Evolutionary conservation across 306 rosid species (phyloP), one percentile per base, ranked within the genome.

Genomic region (Cicer bijugum): DNA sequence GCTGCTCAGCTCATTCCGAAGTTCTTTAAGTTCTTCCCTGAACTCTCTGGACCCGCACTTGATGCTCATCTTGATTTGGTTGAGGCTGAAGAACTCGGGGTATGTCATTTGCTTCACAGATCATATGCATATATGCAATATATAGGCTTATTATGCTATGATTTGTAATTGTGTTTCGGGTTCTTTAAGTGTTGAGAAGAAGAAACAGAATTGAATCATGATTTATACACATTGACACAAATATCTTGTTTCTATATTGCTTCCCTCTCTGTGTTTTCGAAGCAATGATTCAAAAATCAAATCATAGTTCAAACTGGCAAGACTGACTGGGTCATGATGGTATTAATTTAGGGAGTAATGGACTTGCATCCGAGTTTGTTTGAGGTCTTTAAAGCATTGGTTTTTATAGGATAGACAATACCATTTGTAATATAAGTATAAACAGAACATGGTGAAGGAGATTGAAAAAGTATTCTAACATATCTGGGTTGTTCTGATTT

Each of bases 1-100:
- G 92, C 99, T 8, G 97, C 97, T 2, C 99, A 94, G 85, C 90
- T 94, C 63, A 94, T 94, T 79, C 99, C 97, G 3, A 90, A 88
- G 86, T 94, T 91, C 82, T 94, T 85, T 81, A 94, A 94, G 85
- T 91, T 86, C 84, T 91, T 94, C 72, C 97, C 99, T 5, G 87
- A 75, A 56, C 95, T 89, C 6, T 89, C 96, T 6, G 89, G 88
- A 4, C 85, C 89, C 0, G 99, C 97, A 10, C 84, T 94, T 2
- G 88, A 87, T 19, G 82, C 90, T 0, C 97, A 91, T 78, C 82
- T 94, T 17, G 97, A 94, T 91, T 86, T 94, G 89, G 86, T 91
- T 60, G 99, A 94, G 77, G 99, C 86, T 71, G 96, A 88, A 67
- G 99, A 94, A 72, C 97, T 94, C 4, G 97, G 93, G 86, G 99